Evolutionary conservation across 768 basidiomycete species (phyloP).

Genomic region (Pluteus cervinus): DNA sequence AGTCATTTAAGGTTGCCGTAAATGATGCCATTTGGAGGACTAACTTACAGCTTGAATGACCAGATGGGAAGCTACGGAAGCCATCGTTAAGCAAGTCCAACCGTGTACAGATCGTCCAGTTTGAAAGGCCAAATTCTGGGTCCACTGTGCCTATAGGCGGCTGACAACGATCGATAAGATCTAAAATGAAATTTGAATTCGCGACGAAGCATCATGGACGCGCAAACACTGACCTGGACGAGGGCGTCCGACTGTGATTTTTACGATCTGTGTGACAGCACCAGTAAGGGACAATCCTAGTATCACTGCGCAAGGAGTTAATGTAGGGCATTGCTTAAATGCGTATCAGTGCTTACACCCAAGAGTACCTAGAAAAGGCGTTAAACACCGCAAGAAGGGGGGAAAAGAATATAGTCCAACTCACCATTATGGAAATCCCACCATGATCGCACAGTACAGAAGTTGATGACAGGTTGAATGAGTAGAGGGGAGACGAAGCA

Average conservation of each 20-base stretch:
- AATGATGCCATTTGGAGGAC: background rate
- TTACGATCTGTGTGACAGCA: conserved; percentile 76
- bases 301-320: conserved; percentile 39
- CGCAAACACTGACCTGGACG: conserved; percentile 55
- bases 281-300: conserved; percentile 76
- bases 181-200: conserved; percentile 21
- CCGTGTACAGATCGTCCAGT: conserved; percentile 77
- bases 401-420: conserved; percentile 18
- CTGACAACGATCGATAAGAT: conserved; percentile 66
- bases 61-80: conserved; percentile 89
- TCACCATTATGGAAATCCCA: conserved; percentile 86
- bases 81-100: conserved; percentile 71
- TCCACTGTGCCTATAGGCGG: conserved; percentile 61
- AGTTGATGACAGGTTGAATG: conserved; percentile 63
- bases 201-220: background rate
- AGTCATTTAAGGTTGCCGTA: conserved; percentile 5
- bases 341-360: conserved; percentile 27
- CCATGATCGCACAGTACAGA: conserved; percentile 68
- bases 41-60: conserved; percentile 77
- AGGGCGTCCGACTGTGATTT: conserved; percentile 85
- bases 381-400: conserved; percentile 7
- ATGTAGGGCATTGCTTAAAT: conserved; percentile 3
- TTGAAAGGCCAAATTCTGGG: conserved; percentile 66
- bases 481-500: conserved; percentile 59
- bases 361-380: conserved; percentile 26